A percentile compares a stretch with the other conserved stretches of the same genome.
These are phyloP conservation scores for Moesziomyces sp. DNA, from an alignment of 1,284 basidiomycete genomes.

Conservation along the genomic window DNA sequence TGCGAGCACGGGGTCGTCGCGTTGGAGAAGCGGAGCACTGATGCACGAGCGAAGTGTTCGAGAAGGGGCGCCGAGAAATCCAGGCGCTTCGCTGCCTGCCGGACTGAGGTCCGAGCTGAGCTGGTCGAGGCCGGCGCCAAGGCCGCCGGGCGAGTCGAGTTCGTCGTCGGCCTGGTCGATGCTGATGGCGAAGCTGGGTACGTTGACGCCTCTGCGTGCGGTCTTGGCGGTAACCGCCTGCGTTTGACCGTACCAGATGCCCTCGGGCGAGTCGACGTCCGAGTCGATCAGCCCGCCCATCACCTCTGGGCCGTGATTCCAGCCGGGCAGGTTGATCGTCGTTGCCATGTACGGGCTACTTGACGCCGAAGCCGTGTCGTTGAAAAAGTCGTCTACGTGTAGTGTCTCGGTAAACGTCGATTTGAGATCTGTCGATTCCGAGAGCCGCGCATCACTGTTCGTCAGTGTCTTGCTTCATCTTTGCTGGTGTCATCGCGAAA, in stretches of 20 bases:
- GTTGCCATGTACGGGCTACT: conserved; percentile 33
- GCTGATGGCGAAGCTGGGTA: conserved; percentile 32
- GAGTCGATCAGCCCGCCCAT: conserved; percentile 23
- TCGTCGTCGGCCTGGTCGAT: conserved; percentile 24
- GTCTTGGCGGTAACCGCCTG: conserved; percentile 16
- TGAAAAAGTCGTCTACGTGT: conserved; percentile 50
- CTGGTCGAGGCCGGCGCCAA: conserved; percentile 12
- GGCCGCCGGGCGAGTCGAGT: conserved; percentile 27
- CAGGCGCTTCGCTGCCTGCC: neutral
- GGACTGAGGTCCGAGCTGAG: conserved; percentile 8
- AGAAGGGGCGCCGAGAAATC: conserved; percentile 22
- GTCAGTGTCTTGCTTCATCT: neutral
- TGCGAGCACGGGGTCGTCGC: conserved; percentile 31
- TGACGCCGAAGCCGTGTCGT: conserved; percentile 24
- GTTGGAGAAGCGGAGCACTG: conserved; percentile 45
- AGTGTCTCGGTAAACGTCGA: conserved; percentile 32
- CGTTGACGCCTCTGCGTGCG: conserved; percentile 14
- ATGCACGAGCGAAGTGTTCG: conserved; percentile 42
- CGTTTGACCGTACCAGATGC: conserved; percentile 38
- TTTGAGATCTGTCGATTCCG: conserved; percentile 29
- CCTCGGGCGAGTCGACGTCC: conserved; percentile 41
- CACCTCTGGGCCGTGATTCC: conserved; percentile 39
- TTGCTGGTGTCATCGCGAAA: too few relatives aligned
- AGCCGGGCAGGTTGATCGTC: conserved; percentile 50
- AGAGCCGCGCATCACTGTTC: neutral